Conservation (phyloP, 2,329 filamentous ascomycete genomes). For the Cladobotryum mycophilum region DNA sequence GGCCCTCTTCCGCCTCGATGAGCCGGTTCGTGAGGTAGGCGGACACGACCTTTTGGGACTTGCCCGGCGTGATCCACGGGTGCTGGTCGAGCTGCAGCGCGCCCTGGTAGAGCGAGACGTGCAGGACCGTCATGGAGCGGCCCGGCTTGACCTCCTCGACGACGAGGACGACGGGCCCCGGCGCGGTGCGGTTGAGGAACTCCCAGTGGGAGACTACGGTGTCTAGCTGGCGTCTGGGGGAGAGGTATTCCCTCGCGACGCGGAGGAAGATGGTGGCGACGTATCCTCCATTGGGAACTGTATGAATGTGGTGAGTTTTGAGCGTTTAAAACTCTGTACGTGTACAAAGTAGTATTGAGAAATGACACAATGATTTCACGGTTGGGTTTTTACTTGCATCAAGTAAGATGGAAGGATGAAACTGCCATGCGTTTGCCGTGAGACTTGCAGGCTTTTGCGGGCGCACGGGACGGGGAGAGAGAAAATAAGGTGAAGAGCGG, state of each 20-base stretch:
- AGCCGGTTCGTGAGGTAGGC: constrained; percentile 36
- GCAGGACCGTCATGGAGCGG: constrained; percentile 34
- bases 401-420: no score
- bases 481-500: no score
- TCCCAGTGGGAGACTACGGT: constrained; percentile 35
- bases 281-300: constrained; percentile 43
- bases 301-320: background rate
- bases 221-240: constrained; percentile 28
- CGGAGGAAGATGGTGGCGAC: constrained; percentile 35
- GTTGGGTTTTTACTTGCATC: no score
- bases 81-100: constrained; percentile 25
- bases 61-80: constrained; percentile 29
- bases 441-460: background rate
- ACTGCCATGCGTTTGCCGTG: background rate
- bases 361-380: background rate
- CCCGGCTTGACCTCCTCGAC: constrained; percentile 39
- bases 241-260: constrained; percentile 29
- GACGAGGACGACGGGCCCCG: constrained; percentile 31
- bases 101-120: constrained; percentile 36
- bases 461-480: no score
- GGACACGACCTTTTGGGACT: constrained; percentile 27
- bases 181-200: constrained; percentile 33
- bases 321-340: no score
- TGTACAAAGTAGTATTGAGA: background rate
- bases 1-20: constrained; percentile 25